These are phyloP conservation scores for Starmera pachycereana DNA, from an alignment of 805 yeast genomes.

Conservation along the genomic window DNA sequence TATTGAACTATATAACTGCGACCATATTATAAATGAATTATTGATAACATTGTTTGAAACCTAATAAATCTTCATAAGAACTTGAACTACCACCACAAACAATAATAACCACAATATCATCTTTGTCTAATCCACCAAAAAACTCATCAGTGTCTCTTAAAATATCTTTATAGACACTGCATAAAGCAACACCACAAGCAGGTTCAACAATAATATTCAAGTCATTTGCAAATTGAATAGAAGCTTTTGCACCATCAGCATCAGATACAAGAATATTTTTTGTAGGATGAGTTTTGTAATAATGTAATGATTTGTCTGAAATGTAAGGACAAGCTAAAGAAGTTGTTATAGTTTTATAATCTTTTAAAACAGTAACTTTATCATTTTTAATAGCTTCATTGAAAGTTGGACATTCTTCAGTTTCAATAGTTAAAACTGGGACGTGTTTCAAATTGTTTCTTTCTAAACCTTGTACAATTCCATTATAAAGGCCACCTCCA, in stretches of 20 bases:
- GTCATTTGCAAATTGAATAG: slow-evolving; percentile 39
- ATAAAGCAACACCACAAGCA: slow-evolving; percentile 63
- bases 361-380: slow-evolving; percentile 29
- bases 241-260: slow-evolving; percentile 42
- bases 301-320: slow-evolving; percentile 36
- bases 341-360: slow-evolving; percentile 47
- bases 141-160: slow-evolving; percentile 21
- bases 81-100: slow-evolving; percentile 49
- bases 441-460: slow-evolving; percentile 24
- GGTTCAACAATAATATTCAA: slow-evolving; percentile 51
- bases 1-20: no score
- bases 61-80: slow-evolving; percentile 19
- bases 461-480: slow-evolving; percentile 35
- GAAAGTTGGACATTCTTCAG: slow-evolving; percentile 53
- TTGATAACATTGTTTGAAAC: slow-evolving; percentile 4
- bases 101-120: slow-evolving; percentile 40
- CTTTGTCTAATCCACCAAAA: slow-evolving; percentile 21
- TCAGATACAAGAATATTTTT: slow-evolving; percentile 39
- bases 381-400: slow-evolving; percentile 37
- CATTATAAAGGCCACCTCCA: slow-evolving; percentile 49
- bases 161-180: slow-evolving; percentile 34
- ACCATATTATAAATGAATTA: no score
- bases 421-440: slow-evolving; percentile 44
- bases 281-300: slow-evolving; percentile 31
- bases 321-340: slow-evolving; percentile 55